These are phyloP conservation scores for Alliaria petiolata DNA, from an alignment of 345 rosid species.

Conservation along the genomic window DNA sequence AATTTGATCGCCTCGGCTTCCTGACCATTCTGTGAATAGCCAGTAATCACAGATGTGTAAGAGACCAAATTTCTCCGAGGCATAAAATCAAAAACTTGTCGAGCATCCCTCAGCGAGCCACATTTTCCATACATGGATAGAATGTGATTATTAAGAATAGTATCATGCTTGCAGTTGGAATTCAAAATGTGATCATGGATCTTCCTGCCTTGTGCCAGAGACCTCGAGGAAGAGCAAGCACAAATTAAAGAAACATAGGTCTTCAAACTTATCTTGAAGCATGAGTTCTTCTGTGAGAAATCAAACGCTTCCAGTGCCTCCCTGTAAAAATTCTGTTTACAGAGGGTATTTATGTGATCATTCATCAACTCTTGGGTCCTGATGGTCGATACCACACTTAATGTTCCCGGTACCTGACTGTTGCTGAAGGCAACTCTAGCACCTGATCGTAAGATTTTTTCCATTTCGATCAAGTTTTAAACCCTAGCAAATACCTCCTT, in stretches of 20 bases:
- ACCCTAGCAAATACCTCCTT: neutral
- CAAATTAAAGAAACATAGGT: slow-evolving; percentile 41
- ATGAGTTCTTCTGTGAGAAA: slow-evolving; percentile 28
- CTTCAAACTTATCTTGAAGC: slow-evolving; percentile 26
- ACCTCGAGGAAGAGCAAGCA: slow-evolving; percentile 45
- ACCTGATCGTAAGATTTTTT: slow-evolving; percentile 2
- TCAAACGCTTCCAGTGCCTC: slow-evolving; percentile 56
- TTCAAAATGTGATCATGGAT: slow-evolving; percentile 52
- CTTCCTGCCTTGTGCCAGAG: slow-evolving; percentile 47
- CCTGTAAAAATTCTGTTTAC: slow-evolving; percentile 32
- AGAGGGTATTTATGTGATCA: slow-evolving; percentile 41
- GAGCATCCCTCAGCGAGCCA: slow-evolving; percentile 60
- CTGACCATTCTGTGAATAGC: slow-evolving; percentile 65
- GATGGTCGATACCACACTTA: slow-evolving; percentile 15
- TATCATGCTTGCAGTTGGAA: slow-evolving; percentile 40
- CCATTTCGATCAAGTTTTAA: slow-evolving; percentile 9
- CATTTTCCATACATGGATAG: slow-evolving; percentile 76
- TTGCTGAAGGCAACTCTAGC: slow-evolving; percentile 9
- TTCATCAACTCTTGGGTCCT: slow-evolving; percentile 38
- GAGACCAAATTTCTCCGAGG: slow-evolving; percentile 62
- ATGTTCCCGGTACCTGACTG: neutral
- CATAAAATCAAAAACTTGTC: slow-evolving; percentile 67
- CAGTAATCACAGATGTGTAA: slow-evolving; percentile 79
- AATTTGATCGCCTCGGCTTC: slow-evolving; percentile 37
- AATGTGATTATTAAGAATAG: slow-evolving; percentile 50